Evolutionary conservation across 108 stramenopile species (phyloP), one percentile per base, ranked within the genome.

Genomic region (Nannochloropsis oceanica): DNA sequence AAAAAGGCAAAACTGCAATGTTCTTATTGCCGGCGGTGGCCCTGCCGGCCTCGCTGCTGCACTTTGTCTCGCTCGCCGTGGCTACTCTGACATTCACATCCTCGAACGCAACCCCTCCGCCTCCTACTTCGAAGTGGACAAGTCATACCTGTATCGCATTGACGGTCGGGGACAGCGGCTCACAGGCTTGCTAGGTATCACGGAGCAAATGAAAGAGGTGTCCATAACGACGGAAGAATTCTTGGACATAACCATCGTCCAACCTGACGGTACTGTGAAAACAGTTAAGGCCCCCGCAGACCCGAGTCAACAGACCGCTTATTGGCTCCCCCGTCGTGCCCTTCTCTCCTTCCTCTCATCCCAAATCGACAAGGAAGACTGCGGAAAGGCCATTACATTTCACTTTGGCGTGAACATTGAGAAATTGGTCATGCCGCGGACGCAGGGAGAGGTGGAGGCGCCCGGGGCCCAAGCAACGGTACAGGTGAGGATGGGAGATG

Each of bases 1-100:
- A 7, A 73, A 73, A n/a, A n/a, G 10, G 59, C 59, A n/a, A n/a
- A 18, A 5, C n/a, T 73, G 59, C 59, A 73, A 73, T 9, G 59
- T 73, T 10, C 59, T 86, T 8, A 83, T 86, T 10, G 86, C 82
- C 12, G 86, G 86, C 43, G 86, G 82, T 9, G 86, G 86, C 7
- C 86, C 86, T 25, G 73, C 86, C 11, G 86, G 86, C 34, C 73
- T 83, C 44, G 86, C 86, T 26, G 73, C 86, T 12, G 86, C 86
- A 13, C 86, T 86, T n/a, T 73, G 79, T 46, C 79, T 86, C 8
- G 86, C 86, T 25, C 82, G 82, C 27, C 82, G 86, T 26, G 86
- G 86, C 12, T 86, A 82, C 44, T 79, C n/a, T 11, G 86, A 43
- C 25, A 86, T 86, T 79, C 44, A 81, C 3, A 42, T 86, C 18